Conservation (phyloP, 2,329 filamentous ascomycete species). For the Scopulariopsis brevicaulis region DNA sequence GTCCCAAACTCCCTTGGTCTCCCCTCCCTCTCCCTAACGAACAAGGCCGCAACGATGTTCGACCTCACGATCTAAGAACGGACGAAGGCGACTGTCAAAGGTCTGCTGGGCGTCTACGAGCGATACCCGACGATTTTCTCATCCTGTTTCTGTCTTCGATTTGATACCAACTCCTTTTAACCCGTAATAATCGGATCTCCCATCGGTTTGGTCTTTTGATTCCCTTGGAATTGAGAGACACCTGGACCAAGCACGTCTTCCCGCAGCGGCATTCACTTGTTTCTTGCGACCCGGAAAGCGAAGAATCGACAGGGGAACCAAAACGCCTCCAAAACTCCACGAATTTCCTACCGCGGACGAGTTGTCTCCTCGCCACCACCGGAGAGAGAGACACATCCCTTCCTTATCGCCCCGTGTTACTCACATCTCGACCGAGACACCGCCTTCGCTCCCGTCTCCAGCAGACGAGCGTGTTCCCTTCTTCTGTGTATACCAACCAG, state of each 20-base stretch:
- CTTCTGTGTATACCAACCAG: background rate
- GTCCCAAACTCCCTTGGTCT: background rate
- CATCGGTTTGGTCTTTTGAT: background rate
- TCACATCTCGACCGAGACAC: background rate
- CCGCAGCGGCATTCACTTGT: constrained; percentile 7
- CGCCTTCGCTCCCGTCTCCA: background rate
- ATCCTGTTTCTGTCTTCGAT: background rate
- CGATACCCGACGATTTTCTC: constrained; percentile 3
- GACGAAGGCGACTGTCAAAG: constrained; percentile 6
- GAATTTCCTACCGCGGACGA: background rate
- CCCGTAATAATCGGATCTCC: constrained; percentile 3
- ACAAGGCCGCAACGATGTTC: constrained; percentile 4
- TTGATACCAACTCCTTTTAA: background rate
- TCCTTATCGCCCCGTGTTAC: background rate
- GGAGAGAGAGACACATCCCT: background rate
- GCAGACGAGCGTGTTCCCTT: background rate
- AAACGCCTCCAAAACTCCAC: background rate
- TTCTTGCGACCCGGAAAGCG: constrained; percentile 3
- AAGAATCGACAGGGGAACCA: constrained; percentile 1
- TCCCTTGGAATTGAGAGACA: background rate
- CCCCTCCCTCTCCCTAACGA: constrained; percentile 1
- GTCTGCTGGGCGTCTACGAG: constrained; percentile 6
- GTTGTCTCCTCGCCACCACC: background rate
- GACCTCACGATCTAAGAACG: constrained; percentile 1
- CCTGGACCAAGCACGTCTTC: background rate